Evolutionary conservation across 2,329 filamentous ascomycete species (phyloP).

Genomic region (Clonostachys rosea): DNA sequence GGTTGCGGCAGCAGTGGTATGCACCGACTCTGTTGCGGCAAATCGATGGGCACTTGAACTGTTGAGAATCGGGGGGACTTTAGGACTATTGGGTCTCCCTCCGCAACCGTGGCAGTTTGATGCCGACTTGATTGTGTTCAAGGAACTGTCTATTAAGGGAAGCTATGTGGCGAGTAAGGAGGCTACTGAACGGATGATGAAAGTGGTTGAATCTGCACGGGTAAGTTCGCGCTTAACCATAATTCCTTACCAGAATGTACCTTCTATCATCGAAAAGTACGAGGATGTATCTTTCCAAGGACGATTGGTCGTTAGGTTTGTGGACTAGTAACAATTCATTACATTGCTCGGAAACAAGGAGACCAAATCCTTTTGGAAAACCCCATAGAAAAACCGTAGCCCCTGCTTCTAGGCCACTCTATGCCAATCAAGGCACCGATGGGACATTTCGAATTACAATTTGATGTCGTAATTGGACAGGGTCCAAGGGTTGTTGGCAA

Average conservation of each 20-base stretch:
- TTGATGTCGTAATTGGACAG: too few species aligned
- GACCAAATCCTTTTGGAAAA: too few species aligned
- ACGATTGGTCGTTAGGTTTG: constrained; percentile 18
- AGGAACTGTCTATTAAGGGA: constrained; percentile 19
- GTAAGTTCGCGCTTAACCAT: constrained; percentile 18
- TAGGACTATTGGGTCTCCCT: constrained; percentile 21
- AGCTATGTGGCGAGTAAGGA: constrained; percentile 22
- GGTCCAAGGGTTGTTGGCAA: too few species aligned
- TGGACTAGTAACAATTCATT: constrained; percentile 1
- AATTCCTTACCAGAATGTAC: constrained; percentile 15
- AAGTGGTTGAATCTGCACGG: constrained; percentile 12
- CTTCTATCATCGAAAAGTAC: constrained; percentile 17
- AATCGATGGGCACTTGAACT: constrained; percentile 19
- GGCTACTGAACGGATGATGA: constrained; percentile 21
- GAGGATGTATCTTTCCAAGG: constrained; percentile 17
- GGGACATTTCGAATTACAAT: too few species aligned
- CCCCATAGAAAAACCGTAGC: too few species aligned
- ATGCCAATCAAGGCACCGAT: too few species aligned
- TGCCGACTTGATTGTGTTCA: constrained; percentile 16
- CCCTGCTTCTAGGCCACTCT: too few species aligned
- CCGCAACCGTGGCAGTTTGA: constrained; percentile 23
- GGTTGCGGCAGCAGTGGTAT: constrained; percentile 19
- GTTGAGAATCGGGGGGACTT: constrained; percentile 17
- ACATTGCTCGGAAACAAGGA: too few species aligned
- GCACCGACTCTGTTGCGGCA: constrained; percentile 20